Evolutionary conservation across 495 filamentous ascomycete genomes (phyloP), one percentile per base, ranked within the genome.

Genomic region (Terfezia claveryi): DNA sequence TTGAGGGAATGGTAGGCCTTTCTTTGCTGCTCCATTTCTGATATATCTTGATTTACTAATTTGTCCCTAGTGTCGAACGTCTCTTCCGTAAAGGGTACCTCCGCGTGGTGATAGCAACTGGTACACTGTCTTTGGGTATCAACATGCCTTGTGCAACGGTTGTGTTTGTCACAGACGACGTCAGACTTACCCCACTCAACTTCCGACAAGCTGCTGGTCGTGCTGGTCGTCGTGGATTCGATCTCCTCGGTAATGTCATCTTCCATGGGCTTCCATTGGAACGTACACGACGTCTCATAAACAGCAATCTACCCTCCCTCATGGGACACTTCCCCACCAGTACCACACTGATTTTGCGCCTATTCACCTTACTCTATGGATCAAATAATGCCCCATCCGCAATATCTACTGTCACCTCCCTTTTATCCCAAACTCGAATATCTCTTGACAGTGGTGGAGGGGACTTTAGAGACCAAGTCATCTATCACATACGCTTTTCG

Each of bases 101-200:
- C 10, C 71, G 78, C 5, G 78, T 84, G n/a, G 76, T 86, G 10
- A 74, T 87, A 49, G 83, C 83, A 0, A 88, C 83, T 10, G 83
- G 83, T 0, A 86, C 82, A 0, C 70, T 87, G 11, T 77, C 77
- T 37, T 68, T 88, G 23, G 83, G 83, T 65, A 83, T 88, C 68
- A 88, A 87, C 57, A 87, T 86, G 83, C 83, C 83, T 20, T 86
- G 83, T 61, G 82, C 82, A 59, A 88, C 83, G 1, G 81, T 86
- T 9, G 76, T 87, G 6, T 88, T 88, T 63, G 74, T 71, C 6
- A 82, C 81, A 4, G 81, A 87, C 59, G 80, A 77, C 1, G 71
- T 83, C 10, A 84, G 71, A 57, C 65, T 88, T 51, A 85, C 81
- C 0, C 76, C 83, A 0, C 73, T 87, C 37, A 83, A 82, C 63